Percentiles rank a stretch among this genome's conserved stretches.
Evolutionary conservation across 2,329 filamentous ascomycete species (phyloP).

Genomic region (Penicillium italicum): DNA sequence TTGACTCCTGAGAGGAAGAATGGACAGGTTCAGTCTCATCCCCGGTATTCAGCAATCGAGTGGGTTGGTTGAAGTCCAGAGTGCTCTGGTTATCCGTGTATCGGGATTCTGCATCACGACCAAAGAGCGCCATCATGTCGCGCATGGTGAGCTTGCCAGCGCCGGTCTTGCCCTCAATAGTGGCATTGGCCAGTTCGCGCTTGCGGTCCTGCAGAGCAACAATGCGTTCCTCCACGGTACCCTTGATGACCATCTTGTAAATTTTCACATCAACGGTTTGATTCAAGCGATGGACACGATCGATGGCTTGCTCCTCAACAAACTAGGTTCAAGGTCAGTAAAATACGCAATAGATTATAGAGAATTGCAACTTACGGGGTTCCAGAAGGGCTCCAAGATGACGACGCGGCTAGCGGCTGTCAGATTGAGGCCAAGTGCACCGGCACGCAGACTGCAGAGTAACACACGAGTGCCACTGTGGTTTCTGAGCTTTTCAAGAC

Average conservation of each 20-base stretch:
- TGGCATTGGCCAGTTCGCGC: slow-evolving; percentile 81
- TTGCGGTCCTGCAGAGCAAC: slow-evolving; percentile 94
- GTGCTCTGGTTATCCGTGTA: slow-evolving; percentile 41
- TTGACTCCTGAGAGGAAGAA: slow-evolving; percentile 7
- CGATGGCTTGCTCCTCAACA: slow-evolving; percentile 97
- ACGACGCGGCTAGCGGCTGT: slow-evolving; percentile 91
- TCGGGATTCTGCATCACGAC: slow-evolving; percentile 59
- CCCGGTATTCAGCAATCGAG: slow-evolving; percentile 28
- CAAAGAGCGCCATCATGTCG: slow-evolving; percentile 89
- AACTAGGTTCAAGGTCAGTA: slow-evolving; percentile 55
- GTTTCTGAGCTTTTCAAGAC: slow-evolving; percentile 70
- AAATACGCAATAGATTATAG: slow-evolving; percentile 9
- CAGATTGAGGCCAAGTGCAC: slow-evolving; percentile 86
- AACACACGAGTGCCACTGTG: slow-evolving; percentile 74
- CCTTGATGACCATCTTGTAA: slow-evolving; percentile 84
- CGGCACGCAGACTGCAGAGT: slow-evolving; percentile 90
- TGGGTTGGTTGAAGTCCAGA: slow-evolving; percentile 35
- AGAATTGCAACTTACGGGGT: slow-evolving; percentile 60
- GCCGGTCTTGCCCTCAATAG: slow-evolving; percentile 76
- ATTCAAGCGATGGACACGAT: slow-evolving; percentile 96
- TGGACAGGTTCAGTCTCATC: slow-evolving; percentile 19
- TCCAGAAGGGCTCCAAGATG: slow-evolving; percentile 98
- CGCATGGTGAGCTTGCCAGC: slow-evolving; percentile 83
- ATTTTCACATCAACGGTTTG: slow-evolving; percentile 93
- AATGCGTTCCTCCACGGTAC: slow-evolving; percentile 90